phyloP scores from a whole-genome alignment of 1,284 basidiomycete species.

The Porphyrellus sp. region DNA sequence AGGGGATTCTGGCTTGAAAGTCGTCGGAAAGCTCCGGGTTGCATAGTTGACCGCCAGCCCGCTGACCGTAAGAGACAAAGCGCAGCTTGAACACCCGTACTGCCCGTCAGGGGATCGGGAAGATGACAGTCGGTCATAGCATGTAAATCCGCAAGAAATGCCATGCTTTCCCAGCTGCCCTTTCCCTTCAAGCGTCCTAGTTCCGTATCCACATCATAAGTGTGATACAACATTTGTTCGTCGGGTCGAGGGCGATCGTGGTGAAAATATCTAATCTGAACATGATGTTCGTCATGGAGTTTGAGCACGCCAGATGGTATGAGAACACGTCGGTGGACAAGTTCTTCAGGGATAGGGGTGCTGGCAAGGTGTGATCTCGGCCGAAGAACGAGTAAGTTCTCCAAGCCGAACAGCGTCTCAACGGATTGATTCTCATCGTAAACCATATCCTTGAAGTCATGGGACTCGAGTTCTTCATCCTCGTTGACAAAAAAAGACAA shows the following conservation, averaged over 20 bases:
- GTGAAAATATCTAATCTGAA: not conserved
- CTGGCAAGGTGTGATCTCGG: no score
- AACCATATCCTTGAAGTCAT: not conserved
- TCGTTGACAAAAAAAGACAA: no score
- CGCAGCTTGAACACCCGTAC: not conserved
- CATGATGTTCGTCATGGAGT: not conserved
- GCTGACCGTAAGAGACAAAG: not conserved
- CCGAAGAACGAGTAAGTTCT: not conserved
- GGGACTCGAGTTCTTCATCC: no score
- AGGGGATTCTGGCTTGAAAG: not conserved
- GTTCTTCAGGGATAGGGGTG: not conserved
- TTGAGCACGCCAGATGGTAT: constrained; percentile 35
- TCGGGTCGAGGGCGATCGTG: no score
- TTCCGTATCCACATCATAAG: not conserved
- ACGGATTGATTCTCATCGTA: no score
- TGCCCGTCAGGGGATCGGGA: no score
- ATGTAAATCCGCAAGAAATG: not conserved
- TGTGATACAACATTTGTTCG: no score
- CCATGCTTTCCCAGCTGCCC: not conserved
- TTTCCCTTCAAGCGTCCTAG: not conserved
- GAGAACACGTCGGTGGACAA: constrained; percentile 31
- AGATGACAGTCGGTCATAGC: not conserved
- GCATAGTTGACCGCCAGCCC: not conserved
- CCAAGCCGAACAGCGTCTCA: not conserved
- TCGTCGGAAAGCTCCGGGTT: not conserved